A percentile compares a stretch with the other conserved stretches of the same genome.
phyloP scores from a whole-genome alignment of 2,329 filamentous ascomycete genomes.

The Sarocladium brachiariae region DNA sequence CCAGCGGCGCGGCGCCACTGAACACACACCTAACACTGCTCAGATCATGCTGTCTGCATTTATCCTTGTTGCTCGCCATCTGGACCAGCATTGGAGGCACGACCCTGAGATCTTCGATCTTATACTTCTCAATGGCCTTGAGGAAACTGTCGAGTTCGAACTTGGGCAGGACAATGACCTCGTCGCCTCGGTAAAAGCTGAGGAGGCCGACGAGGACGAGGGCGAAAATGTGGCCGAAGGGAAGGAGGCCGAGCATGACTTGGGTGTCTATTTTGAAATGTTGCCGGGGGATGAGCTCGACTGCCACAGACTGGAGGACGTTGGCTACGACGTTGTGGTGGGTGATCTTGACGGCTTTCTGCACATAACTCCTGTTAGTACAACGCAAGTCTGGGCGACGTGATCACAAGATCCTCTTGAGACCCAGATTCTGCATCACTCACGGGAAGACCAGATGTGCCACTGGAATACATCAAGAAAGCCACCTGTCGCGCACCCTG shows the following conservation, averaged over 20 bases:
- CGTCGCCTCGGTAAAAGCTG: constrained; percentile 64
- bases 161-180: constrained; percentile 64
- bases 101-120: constrained; percentile 60
- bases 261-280: constrained; percentile 36
- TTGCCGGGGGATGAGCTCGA: constrained; percentile 31
- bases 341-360: constrained; percentile 82
- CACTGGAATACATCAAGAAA: constrained; percentile 74
- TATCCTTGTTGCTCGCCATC: constrained; percentile 56
- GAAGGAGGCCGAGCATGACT: constrained; percentile 60
- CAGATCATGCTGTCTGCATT: constrained; percentile 60
- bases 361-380: background rate
- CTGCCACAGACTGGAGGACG: constrained; percentile 53
- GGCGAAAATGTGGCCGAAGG: constrained; percentile 77
- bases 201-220: constrained; percentile 64
- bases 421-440: constrained; percentile 15
- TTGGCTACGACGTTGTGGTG: constrained; percentile 76
- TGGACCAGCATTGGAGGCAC: constrained; percentile 75
- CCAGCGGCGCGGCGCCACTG: constrained; percentile 69
- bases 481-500: constrained; percentile 63
- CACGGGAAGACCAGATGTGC: constrained; percentile 71
- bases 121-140: constrained; percentile 57
- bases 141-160: constrained; percentile 67
- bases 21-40: constrained; percentile 59
- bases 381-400: too few relatives aligned
- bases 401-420: background rate